Evolutionary conservation across 345 rosid species (phyloP), one percentile per base, ranked within the genome.

Genomic region (Lepidium aucheri): DNA sequence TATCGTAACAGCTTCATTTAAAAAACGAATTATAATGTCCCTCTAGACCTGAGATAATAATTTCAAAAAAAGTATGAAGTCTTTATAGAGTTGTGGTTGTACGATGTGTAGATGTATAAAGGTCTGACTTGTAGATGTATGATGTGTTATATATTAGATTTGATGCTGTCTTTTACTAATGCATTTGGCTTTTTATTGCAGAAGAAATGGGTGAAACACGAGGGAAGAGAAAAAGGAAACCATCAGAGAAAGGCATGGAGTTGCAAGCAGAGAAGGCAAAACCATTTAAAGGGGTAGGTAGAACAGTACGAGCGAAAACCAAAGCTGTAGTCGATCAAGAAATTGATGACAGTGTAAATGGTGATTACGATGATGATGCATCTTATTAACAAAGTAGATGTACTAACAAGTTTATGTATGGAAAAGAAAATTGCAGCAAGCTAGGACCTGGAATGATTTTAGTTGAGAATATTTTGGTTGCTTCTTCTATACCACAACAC

Each of bases 241-340:
- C 97, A 63, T 94, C 99, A 5, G 96, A 91, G 82, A 94, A 94
- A 80, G 97, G 93, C 69, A 72, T 94, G 78, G 96, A 83, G 77
- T 76, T 91, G 81, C 99, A 88, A 74, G 99, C 93, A 22, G 95
- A 85, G 84, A 91, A 85, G 83, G 90, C 77, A 79, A 90, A 84
- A 69, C 97, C 96, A 7, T 42, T 65, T 59, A 89, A 86, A 74
- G 69, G 77, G 71, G 78, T 89, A 34, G 76, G 86, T 75, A 82
- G 81, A 79, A 62, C 70, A 72, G 81, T 84, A 49, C 87, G 83
- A 84, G 62, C 63, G 44, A 88, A 78, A 76, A 65, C 38, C 74
- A 86, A 85, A 85, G 62, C 79, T 66, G 70, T 70, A 39, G 68
- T 74, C 66, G 94, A 83, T 59, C 76, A 65, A 60, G 92, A 83